Conservation (phyloP, 2,329 filamentous ascomycete genomes). For the Cladosporium cucumerinum region DNA sequence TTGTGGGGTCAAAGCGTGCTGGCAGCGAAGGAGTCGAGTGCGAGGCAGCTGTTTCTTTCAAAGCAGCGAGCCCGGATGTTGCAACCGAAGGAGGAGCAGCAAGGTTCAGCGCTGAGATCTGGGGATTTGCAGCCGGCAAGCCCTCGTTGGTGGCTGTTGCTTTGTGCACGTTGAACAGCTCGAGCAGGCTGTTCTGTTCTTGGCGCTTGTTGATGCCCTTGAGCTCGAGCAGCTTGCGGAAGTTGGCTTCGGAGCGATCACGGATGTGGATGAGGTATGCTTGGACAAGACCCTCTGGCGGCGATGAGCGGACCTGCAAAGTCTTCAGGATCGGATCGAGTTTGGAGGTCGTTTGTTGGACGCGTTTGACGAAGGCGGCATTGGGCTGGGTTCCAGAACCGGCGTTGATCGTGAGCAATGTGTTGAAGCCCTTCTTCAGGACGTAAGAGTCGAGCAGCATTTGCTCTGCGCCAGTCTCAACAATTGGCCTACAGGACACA, state of each 20-base stretch:
- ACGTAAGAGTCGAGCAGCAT: conserved; percentile 96
- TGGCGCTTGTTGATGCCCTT: conserved; percentile 80
- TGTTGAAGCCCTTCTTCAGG: conserved; percentile 73
- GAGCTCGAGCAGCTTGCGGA: conserved; percentile 91
- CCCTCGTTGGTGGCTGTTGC: conserved; percentile 63
- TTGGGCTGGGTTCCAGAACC: conserved; percentile 53
- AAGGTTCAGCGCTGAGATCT: conserved; percentile 65
- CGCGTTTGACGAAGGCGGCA: conserved; percentile 75
- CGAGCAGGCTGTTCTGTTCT: conserved; percentile 78
- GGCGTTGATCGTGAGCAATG: conserved; percentile 61
- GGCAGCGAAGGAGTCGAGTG: conserved; percentile 39
- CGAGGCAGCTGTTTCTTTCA: conserved; percentile 26
- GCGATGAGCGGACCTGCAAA: conserved; percentile 85
- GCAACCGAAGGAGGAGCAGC: conserved; percentile 38
- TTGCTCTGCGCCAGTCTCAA: conserved; percentile 92
- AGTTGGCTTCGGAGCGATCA: conserved; percentile 90
- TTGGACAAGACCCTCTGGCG: conserved; percentile 90
- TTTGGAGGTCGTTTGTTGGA: conserved; percentile 77
- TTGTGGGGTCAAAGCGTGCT: conserved; percentile 69
- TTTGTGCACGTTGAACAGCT: conserved; percentile 86
- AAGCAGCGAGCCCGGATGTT: conserved; percentile 39
- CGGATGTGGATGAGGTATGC: conserved; percentile 96
- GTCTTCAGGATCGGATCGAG: conserved; percentile 94
- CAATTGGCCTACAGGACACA: conserved; percentile 84
- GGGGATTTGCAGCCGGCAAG: conserved; percentile 63